Conservation (phyloP, 306 rosid species). For the Sicyos baderoa region DNA sequence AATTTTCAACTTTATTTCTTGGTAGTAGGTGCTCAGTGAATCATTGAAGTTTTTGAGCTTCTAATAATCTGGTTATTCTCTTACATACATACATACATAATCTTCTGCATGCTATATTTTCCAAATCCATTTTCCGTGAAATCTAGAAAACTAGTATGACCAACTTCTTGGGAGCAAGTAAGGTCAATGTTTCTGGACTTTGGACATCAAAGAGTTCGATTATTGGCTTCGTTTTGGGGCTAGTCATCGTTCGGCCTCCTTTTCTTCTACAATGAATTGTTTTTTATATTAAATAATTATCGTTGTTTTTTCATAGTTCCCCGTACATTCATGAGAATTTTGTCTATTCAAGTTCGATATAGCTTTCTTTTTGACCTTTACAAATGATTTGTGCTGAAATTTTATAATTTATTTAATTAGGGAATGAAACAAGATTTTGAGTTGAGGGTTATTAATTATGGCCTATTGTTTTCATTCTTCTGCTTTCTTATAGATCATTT, state of each 20-base stretch:
- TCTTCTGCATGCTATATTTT: background rate
- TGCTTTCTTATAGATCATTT: conserved; percentile 47
- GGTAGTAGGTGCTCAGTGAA: background rate
- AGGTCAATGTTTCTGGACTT: background rate
- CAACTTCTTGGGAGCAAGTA: background rate
- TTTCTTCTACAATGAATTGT: background rate
- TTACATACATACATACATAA: too few species aligned
- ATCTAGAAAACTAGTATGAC: background rate
- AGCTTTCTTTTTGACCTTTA: background rate
- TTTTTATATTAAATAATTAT: too few species aligned
- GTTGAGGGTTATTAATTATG: too few species aligned
- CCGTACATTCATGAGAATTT: too few species aligned
- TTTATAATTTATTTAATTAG: too few species aligned
- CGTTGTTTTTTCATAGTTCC: too few species aligned
- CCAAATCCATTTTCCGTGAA: background rate
- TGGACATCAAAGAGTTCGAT: background rate
- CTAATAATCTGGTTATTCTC: too few species aligned
- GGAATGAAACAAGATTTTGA: too few species aligned
- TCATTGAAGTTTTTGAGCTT: too few species aligned
- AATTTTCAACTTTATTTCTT: background rate
- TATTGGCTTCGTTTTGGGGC: background rate
- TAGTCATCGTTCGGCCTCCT: background rate
- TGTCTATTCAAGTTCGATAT: too few species aligned
- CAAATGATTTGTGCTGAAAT: background rate
- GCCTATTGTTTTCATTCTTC: background rate